Conservation (phyloP, 352 stramenopile species). For the Globisporangium carolinianum region DNA sequence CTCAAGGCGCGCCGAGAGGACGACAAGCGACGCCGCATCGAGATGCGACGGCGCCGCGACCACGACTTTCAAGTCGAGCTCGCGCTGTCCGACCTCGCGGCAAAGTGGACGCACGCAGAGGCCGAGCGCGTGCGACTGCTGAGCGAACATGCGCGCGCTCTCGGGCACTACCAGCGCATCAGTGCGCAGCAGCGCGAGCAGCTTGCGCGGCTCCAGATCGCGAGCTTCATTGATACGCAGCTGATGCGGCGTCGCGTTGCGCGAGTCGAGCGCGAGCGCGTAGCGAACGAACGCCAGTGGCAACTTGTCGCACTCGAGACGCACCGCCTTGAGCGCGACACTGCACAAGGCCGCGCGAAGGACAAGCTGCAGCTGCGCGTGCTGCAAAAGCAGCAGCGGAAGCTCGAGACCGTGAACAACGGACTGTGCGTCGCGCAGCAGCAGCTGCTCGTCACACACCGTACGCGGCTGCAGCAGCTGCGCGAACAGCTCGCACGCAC, state of each 20-base stretch:
- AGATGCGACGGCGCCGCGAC: conserved; percentile 26
- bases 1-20: conserved; percentile 41
- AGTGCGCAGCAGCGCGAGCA: conserved; percentile 16
- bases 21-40: conserved; percentile 26
- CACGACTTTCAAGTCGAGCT: conserved; percentile 25
- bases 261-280: conserved; percentile 14
- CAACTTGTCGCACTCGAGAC: conserved; percentile 16
- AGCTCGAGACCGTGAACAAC: conserved; percentile 7
- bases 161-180: conserved; percentile 23
- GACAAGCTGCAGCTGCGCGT: conserved; percentile 26
- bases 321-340: conserved; percentile 12
- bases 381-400: conserved; percentile 23
- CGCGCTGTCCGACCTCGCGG: conserved; percentile 29
- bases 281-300: conserved; percentile 8
- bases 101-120: conserved; percentile 30
- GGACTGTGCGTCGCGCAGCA: conserved; percentile 2
- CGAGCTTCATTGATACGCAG: conserved; percentile 27
- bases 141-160: conserved; percentile 19
- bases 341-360: conserved; percentile 14
- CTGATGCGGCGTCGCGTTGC: conserved; percentile 23
- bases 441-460: conserved; percentile 10
- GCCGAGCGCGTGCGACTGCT: conserved; percentile 19
- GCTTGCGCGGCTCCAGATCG: conserved; percentile 29
- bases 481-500: conserved; percentile 18
- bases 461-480: conserved; percentile 9